Base-by-base conservation (phyloP, 768 basidiomycete genomes). In the Gymnopilus dilepis region DNA sequence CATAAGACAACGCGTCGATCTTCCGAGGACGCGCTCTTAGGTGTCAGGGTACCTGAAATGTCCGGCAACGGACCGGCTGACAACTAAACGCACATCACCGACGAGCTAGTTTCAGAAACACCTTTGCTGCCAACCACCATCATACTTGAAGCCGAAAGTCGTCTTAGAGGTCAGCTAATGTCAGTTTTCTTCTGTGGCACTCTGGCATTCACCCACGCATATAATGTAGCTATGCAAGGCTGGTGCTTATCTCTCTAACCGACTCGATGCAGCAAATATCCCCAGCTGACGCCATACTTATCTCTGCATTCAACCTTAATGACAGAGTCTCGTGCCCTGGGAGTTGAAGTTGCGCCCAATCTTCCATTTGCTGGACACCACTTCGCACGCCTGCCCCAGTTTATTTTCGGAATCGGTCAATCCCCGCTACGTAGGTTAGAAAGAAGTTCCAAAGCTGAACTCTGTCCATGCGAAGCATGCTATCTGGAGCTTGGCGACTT, bases 401-500 rank as follows among this genome's bases (percentile, higher is more conserved):
- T 54, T 54, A 54, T 54, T 54, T 54, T 54, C 37, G 37, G 52
- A 54, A 24, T 17, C 21, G 34, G 21, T 21, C 34, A 38, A 28
- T 40, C 26, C 43, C 12, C 38, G 37, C 51, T 26, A 40, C 22
- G 13, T 28, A 54, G 52, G 26, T 30, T 56, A n/a, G 33, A 56
- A 56, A 43, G 40, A 42, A 56, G 55, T 22, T 12, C 37, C 40
- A 55, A 38, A 15, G 21, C 21, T 45, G 55, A 6, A 28, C 31
- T 43, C 54, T 37, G 60, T 54, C 47, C 56, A 63, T 55, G 64
- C 50, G 54, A 56, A 41, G 38, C 43, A 58, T 66, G 61, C 53
- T 56, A 60, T 60, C 61, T 38, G 53, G 54, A 38, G 41, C 52
- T 37, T 57, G 41, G 37, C 55, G 56, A 57, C 57, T 57, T 65